phyloP scores from a whole-genome alignment of 2,329 filamentous ascomycete species.

The Colletotrichum sp. region DNA sequence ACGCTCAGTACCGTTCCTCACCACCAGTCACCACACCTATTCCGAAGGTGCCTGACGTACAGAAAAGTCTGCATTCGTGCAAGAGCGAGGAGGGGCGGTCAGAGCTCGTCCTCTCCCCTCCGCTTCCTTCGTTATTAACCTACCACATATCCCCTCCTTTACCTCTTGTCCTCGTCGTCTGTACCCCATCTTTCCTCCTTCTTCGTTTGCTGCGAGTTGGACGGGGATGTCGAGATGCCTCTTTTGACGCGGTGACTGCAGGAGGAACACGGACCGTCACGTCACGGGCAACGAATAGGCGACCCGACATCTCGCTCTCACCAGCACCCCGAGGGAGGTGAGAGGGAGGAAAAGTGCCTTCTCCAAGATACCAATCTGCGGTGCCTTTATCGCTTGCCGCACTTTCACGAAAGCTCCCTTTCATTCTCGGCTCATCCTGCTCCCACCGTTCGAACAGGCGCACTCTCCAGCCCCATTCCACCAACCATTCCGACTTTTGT shows the following conservation, averaged over 20 bases:
- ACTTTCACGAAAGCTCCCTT: neutral
- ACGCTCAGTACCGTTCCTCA: neutral
- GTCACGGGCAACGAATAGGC: neutral
- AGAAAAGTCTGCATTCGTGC: constrained; percentile 7
- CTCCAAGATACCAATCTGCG: neutral
- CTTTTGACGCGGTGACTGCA: neutral
- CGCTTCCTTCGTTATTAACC: neutral
- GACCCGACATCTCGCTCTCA: neutral
- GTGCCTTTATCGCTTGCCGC: neutral
- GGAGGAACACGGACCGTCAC: neutral
- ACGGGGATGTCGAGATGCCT: neutral
- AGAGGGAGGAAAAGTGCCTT: neutral
- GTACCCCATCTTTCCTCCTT: neutral
- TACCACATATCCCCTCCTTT: neutral
- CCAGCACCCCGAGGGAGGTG: neutral
- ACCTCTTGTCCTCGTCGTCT: neutral
- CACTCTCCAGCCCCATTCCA: neutral
- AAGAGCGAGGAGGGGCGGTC: constrained; percentile 11
- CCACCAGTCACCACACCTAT: neutral
- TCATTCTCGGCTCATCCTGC: neutral
- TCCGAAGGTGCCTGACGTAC: neutral
- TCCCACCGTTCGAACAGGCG: neutral
- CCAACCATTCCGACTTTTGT: neutral
- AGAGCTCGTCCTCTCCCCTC: neutral
- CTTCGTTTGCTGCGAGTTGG: neutral